Conservation (phyloP, 2,329 filamentous ascomycete genomes). For the Ceratocystis eucalypticola region DNA sequence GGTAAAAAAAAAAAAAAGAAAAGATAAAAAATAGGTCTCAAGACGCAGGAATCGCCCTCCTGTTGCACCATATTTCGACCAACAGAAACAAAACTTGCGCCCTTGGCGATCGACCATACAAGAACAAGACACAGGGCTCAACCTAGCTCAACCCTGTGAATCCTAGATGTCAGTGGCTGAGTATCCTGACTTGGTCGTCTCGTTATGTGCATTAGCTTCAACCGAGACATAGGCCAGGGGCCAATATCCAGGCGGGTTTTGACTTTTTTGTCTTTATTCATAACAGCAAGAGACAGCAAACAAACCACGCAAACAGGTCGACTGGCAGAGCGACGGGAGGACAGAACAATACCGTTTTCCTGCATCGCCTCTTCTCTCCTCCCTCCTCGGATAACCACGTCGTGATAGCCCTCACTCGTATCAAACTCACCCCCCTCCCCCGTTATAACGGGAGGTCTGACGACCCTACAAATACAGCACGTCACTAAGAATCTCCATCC, state of each 20-base stretch:
- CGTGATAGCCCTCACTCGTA: neutral
- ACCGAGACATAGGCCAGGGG: neutral
- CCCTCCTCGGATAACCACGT: neutral
- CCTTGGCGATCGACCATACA: neutral
- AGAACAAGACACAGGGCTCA: neutral
- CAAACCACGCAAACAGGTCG: too few species aligned
- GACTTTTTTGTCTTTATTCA: neutral
- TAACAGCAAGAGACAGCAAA: too few species aligned
- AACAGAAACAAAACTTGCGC: slow-evolving; percentile 2
- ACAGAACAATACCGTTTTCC: neutral
- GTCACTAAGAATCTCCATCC: neutral
- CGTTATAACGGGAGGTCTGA: neutral
- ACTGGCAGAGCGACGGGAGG: too few species aligned
- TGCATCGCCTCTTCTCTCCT: neutral
- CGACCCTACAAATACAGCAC: neutral
- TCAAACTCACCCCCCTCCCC: neutral
- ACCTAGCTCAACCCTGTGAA: neutral
- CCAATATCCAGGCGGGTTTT: neutral
- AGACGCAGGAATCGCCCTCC: neutral
- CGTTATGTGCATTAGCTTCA: neutral
- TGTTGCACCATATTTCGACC: neutral
- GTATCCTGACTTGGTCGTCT: neutral
- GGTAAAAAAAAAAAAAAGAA: too few species aligned
- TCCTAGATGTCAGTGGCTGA: neutral
- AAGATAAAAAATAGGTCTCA: neutral